These are phyloP conservation scores for Aureobasidium lini DNA, from an alignment of 2,329 filamentous ascomycete genomes.

Conservation along the genomic window DNA sequence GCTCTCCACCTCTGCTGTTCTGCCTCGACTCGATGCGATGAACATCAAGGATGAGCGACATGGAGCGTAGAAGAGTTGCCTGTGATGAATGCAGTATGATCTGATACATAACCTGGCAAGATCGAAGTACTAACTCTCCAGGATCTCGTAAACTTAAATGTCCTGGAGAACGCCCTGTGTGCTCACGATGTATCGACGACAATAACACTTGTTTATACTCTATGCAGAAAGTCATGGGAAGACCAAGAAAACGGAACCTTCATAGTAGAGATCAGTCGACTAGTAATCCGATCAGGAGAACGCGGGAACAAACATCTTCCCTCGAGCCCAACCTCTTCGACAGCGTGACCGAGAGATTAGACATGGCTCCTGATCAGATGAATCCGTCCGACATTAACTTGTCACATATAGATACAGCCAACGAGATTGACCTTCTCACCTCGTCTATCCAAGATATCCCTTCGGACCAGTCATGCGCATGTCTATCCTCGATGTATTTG, in stretches of 20 bases:
- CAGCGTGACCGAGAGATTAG: not conserved
- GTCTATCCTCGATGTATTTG: slow-evolving; percentile 40
- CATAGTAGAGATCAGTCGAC: not conserved
- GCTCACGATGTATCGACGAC: slow-evolving; percentile 36
- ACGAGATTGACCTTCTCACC: not conserved
- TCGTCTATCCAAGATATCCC: not conserved
- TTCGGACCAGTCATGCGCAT: slow-evolving; percentile 34
- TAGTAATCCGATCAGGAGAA: not conserved
- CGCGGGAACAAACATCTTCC: not conserved
- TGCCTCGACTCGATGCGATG: too few relatives aligned
- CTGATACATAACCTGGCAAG: too few relatives aligned
- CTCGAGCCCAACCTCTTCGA: not conserved
- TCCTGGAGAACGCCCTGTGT: slow-evolving; percentile 35
- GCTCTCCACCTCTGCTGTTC: too few relatives aligned
- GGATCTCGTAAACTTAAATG: slow-evolving; percentile 45
- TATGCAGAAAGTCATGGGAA: slow-evolving; percentile 42
- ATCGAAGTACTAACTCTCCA: slow-evolving; percentile 17
- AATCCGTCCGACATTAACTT: not conserved
- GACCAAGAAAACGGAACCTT: slow-evolving; percentile 38
- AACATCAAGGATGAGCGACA: not conserved
- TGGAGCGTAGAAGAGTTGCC: slow-evolving; percentile 20
- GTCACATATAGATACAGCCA: not conserved
- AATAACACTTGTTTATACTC: slow-evolving; percentile 39
- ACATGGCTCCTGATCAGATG: not conserved
- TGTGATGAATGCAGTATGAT: slow-evolving; percentile 36